Base-by-base conservation (phyloP, 2,329 filamentous ascomycete species). In the Exophiala oligosperma region DNA sequence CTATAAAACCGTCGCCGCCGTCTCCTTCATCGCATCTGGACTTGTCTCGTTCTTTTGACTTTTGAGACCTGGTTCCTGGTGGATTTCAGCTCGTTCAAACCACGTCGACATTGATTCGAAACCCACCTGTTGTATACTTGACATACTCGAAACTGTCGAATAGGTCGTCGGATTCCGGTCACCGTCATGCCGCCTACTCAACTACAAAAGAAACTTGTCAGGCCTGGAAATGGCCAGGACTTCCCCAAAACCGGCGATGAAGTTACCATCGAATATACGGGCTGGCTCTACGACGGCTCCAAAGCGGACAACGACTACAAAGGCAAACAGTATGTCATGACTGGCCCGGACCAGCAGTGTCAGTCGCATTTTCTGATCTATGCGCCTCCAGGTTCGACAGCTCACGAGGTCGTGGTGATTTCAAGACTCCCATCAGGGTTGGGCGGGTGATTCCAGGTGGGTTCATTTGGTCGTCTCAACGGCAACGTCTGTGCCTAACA, bases 181-280 rank as follows among this genome's bases (percentile, higher is more conserved):
- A 40, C 52, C 24, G 70, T 40, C 65, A 92, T 92, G 61, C 50
- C 32, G 32, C 32, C 62, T 17, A 46, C 54, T 37, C 43, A 57
- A 51, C 43, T 63, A 12, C 24, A 55, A 35, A 95, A 91, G 81
- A 82, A 80, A 50, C 75, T 83, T 63, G 73, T 87, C 67, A 70
- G 76, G 37, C 74, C 82, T 63, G 92, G 93, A 70, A 81, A 82
- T 69, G 78, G 79, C 57, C 80, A 81, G 57, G 73, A 85, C 68
- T 79, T 75, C 64, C 90, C 93, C 57, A 71, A 76, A 65, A 69
- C 71, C 14, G 89, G 90, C 65, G 86, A 97, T 73, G 84, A 77
- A 26, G 90, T 97, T 70, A 84, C 83, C 70, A 96, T 97, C 71
- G 85, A 94, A 77, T 97, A 97, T 82, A 94, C 89, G 43, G 94